These are phyloP conservation scores for Nicotiana noctiflora DNA, from an alignment of 257 asterid species.

Conservation along the genomic window DNA sequence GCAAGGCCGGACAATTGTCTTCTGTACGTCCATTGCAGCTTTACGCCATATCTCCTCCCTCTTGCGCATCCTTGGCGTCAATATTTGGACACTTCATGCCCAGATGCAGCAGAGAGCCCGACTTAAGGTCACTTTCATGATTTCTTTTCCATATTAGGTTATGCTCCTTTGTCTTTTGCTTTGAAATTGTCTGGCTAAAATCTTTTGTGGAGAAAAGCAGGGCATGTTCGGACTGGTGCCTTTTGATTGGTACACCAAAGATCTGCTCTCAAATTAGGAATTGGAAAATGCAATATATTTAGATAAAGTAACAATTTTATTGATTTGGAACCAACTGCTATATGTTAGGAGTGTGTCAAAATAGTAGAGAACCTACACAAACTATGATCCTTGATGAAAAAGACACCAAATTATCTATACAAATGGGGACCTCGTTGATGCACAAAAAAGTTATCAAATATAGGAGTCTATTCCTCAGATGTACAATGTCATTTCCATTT, in stretches of 20 bases:
- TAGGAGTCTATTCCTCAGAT: not conserved
- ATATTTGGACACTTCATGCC: slow-evolving; percentile 79
- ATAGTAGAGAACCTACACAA: not conserved
- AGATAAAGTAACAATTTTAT: not conserved
- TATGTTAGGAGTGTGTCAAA: not conserved
- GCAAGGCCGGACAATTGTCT: slow-evolving; percentile 85
- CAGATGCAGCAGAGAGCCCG: slow-evolving; percentile 99
- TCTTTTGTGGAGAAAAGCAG: not conserved
- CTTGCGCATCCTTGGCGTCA: slow-evolving; percentile 56
- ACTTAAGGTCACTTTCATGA: slow-evolving; percentile 48
- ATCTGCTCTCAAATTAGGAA: not conserved
- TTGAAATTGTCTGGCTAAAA: slow-evolving; percentile 1
- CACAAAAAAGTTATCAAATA: not conserved
- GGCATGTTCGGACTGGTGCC: not conserved
- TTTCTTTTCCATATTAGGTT: not conserved
- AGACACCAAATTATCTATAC: not conserved
- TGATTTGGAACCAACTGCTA: not conserved
- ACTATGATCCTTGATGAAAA: not conserved
- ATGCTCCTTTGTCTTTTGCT: slow-evolving; percentile 1
- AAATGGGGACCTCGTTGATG: not conserved
- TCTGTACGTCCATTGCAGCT: slow-evolving; percentile 96
- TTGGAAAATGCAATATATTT: not conserved
- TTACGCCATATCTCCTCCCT: slow-evolving; percentile 78
- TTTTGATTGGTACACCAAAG: not conserved
- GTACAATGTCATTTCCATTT: not conserved